Base-by-base conservation (phyloP, 495 filamentous ascomycete species). In the Cercophora scortea region DNA sequence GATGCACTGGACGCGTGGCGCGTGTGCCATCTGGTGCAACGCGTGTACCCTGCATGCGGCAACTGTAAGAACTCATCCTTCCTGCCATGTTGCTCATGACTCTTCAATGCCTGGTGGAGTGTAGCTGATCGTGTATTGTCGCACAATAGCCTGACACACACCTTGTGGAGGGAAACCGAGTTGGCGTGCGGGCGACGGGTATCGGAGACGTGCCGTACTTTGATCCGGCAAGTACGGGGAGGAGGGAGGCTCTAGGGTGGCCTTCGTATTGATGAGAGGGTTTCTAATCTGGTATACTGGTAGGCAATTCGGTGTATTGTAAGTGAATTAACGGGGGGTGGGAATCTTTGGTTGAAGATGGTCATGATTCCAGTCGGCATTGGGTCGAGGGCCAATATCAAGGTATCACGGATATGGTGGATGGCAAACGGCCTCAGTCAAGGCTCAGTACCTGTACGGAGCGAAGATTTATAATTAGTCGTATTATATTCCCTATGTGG, bases 151-250 rank as follows among this genome's bases (percentile, higher is more conserved):
- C 69, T 6, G 71, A 74, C 51, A 72, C 69, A 4, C 65, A 71
- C 54, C 61, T 72, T 1, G 70, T 72, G 0, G 59, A 64, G 4
- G 68, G 67, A 4, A 58, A 62, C 40, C 42, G 68, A 41, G 66
- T 62, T 0, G 75, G 74, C 2, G 66, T 73, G 13, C 62, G 74
- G 13, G 72, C 71, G 9, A 65, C 66, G 4, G 65, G 69, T 4
- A 69, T 72, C 32, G 76, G 74, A 0, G 75, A 79, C 45, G 57
- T 64, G 33, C 73, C 74, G 8, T 78, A 76, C 52, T 51, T 79
- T 8, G 75, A 78, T 51, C 71, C 74, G 5, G 63, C 69, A 5
- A 70, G 64, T 36, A 77, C 36, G 56, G 66, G 70, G 19, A 60
- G 74, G 49, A 66, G 73, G 32, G 75, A 79, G 55, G 75, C 68